Base-by-base conservation (phyloP, 2,329 filamentous ascomycete species). In the Fusarium fujikuroi region DNA sequence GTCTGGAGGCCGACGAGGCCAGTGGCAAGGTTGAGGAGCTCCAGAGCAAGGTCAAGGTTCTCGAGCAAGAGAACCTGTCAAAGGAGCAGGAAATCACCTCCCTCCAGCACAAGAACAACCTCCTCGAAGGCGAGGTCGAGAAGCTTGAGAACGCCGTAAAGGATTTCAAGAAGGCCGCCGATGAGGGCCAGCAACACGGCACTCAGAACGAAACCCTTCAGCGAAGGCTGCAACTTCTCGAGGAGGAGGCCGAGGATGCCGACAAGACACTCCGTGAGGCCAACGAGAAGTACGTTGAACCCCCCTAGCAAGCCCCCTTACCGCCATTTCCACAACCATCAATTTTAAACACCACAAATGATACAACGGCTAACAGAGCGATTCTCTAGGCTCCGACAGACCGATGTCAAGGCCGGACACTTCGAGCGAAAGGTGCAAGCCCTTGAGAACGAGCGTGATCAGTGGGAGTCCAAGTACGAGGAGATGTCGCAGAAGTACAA, bases 1-100 rank as follows among this genome's bases (percentile, higher is more conserved):
- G 95, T 83, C 86, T 95, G 85, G 94, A 98, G 90, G 93, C 94
- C 80, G 96, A 98, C 81, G 93, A 96, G 83, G 92, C 93, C 75
- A 86, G 91, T 75, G 85, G 88, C 82, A 93, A 95, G 87, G 92
- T 92, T 75, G 94, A 98, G 82, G 95, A 98, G 86, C 90, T 97
- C 77, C 91, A 96, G 86, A 76, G 85, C 79, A 95, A 94, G 86
- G 89, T 98, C 86, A 98, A 98, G 89, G 84, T 86, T 61, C 90
- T 98, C 74, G 95, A 99, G 87, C 93, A 97, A 85, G 95, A 98
- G 87, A 97, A 95, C 84, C 89, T 97, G 73, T 89, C 92, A 82
- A 98, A 98, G 88, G 96, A 98, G 87, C 95, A 98, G 86, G 95
- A 98, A 84, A 97, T 98, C 84, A 97, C 93, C 76, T 98, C 96